These are phyloP conservation scores for Plasmodium coatneyi DNA, from an alignment of 169 alveolate genomes.

Conservation along the genomic window DNA sequence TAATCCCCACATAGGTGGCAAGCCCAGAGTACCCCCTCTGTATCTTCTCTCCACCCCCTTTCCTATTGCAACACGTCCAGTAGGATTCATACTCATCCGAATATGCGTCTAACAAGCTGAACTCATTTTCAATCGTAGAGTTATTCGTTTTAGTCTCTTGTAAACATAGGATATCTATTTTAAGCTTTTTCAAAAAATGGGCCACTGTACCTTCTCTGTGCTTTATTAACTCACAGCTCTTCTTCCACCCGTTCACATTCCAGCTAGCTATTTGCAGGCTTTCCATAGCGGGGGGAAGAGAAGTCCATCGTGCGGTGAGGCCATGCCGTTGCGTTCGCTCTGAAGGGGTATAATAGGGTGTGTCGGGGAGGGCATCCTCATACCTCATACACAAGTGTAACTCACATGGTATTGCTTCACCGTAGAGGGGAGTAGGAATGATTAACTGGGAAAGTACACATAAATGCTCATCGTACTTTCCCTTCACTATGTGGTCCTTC, in stretches of 20 bases:
- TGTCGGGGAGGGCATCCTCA: too few relatives aligned
- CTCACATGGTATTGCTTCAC: background rate
- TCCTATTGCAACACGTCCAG: constrained; percentile 57
- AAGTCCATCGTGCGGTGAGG: background rate
- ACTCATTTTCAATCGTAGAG: constrained; percentile 41
- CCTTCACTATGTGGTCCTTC: background rate
- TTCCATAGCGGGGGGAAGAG: constrained; percentile 6
- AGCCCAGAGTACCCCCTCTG: constrained; percentile 63
- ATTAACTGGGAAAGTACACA: background rate
- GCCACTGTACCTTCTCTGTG: constrained; percentile 7
- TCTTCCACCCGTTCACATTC: constrained; percentile 81
- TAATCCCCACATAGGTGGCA: constrained; percentile 44
- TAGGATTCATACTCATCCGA: constrained; percentile 59
- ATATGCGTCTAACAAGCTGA: constrained; percentile 41
- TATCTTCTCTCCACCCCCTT: constrained; percentile 1
- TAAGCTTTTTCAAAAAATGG: constrained; percentile 28
- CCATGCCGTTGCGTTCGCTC: background rate
- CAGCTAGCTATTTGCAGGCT: constrained; percentile 60
- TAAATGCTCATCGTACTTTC: background rate
- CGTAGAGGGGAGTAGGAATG: background rate
- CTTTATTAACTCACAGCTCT: constrained; percentile 71
- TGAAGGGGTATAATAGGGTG: background rate
- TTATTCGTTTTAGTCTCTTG: constrained; percentile 76
- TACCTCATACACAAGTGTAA: background rate
- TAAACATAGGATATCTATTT: constrained; percentile 75